These are phyloP conservation scores for Pleurotus ostreatus DNA, from an alignment of 768 basidiomycete species.

Conservation along the genomic window DNA sequence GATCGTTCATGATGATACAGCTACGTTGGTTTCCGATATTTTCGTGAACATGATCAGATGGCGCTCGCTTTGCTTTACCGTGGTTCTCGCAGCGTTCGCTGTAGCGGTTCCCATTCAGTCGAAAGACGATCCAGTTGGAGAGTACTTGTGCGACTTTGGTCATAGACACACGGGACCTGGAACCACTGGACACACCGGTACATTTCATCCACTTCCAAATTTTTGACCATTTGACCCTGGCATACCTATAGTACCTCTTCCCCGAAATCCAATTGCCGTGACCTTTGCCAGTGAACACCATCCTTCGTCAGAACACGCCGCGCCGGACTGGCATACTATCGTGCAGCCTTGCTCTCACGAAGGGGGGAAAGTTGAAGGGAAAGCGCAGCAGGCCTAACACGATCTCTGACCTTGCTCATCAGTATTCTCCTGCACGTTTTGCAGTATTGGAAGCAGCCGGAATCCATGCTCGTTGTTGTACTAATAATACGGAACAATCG, in stretches of 20 bases:
- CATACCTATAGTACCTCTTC: constrained; percentile 11
- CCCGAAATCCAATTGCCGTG: not conserved
- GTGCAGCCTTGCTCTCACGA: not conserved
- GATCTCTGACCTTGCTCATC: not conserved
- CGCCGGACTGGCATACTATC: constrained; percentile 1
- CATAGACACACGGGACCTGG: not conserved
- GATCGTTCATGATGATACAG: not conserved
- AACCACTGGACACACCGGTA: not conserved
- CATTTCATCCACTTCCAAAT: not conserved
- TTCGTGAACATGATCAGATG: not conserved
- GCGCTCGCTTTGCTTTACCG: not conserved
- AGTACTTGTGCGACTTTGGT: not conserved
- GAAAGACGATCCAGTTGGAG: not conserved
- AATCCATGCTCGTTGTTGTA: not conserved
- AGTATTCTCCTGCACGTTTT: not conserved
- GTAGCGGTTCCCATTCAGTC: not conserved
- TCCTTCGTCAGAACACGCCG: not conserved
- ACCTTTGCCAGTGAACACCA: not conserved
- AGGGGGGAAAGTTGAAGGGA: not conserved
- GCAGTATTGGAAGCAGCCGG: not conserved
- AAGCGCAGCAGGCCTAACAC: not conserved
- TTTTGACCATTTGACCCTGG: not conserved
- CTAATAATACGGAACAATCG: not conserved
- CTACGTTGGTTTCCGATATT: not conserved
- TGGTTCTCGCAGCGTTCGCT: constrained; percentile 6